Conservation (phyloP, 768 basidiomycete species). For the Pleurotus eryngii region DNA sequence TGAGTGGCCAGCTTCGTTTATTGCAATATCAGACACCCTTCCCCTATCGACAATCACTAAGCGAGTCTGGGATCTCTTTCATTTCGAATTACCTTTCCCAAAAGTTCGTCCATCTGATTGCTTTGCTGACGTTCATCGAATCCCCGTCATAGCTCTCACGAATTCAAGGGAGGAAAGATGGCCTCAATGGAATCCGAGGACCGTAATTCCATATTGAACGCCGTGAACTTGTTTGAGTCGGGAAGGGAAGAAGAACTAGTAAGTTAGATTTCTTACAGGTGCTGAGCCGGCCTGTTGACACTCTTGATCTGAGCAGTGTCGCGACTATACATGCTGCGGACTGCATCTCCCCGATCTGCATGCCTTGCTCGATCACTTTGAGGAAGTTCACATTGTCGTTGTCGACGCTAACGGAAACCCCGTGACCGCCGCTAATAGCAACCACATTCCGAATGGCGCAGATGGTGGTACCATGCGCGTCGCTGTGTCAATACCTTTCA, state of each 20-base stretch:
- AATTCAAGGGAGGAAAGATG: conserved; percentile 32
- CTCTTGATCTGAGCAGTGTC: conserved; percentile 45
- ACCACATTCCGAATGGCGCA: neutral
- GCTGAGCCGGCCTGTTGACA: neutral
- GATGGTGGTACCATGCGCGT: conserved; percentile 17
- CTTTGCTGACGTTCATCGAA: conserved; percentile 17
- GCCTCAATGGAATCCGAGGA: conserved; percentile 60
- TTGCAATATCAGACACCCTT: neutral
- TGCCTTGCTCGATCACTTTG: conserved; percentile 87
- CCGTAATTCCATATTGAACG: conserved; percentile 58
- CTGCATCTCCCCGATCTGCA: conserved; percentile 52
- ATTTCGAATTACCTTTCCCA: neutral
- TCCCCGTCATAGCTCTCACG: conserved; percentile 21
- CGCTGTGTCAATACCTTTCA: conserved; percentile 44
- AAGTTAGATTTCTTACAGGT: conserved; percentile 17
- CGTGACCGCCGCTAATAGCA: conserved; percentile 26
- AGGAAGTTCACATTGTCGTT: conserved; percentile 84
- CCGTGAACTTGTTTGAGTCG: conserved; percentile 48
- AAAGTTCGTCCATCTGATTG: neutral
- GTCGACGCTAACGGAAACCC: conserved; percentile 41
- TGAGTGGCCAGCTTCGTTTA: conserved; percentile 32
- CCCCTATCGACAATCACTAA: neutral
- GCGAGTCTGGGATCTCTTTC: neutral
- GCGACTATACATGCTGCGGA: conserved; percentile 90
- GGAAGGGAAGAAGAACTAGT: conserved; percentile 75